These are phyloP conservation scores for Rubroboletus pulcherrimus DNA, from an alignment of 768 basidiomycete genomes.

Conservation along the genomic window DNA sequence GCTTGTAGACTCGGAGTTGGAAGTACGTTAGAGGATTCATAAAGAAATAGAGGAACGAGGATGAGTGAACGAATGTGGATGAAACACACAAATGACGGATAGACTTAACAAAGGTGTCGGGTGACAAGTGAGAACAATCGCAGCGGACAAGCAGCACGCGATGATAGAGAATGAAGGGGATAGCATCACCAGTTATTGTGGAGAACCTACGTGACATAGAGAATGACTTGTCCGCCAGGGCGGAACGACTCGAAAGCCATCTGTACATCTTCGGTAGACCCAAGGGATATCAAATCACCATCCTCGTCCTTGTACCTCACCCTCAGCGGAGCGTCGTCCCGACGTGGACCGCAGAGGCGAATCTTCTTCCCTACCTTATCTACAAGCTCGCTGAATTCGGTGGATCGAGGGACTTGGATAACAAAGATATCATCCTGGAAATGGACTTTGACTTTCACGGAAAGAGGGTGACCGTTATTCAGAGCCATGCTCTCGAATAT, in stretches of 20 bases:
- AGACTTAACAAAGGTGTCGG: slow-evolving; percentile 10
- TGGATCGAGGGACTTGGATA: slow-evolving; percentile 78
- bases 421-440: slow-evolving; percentile 95
- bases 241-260: slow-evolving; percentile 88
- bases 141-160: slow-evolving; percentile 2
- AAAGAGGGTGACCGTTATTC: slow-evolving; percentile 33
- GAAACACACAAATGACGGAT: slow-evolving; percentile 11
- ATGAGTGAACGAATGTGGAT: slow-evolving; percentile 23
- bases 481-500: slow-evolving; percentile 42
- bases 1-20: background rate
- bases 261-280: slow-evolving; percentile 89
- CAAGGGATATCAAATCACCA: slow-evolving; percentile 83
- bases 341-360: slow-evolving; percentile 77
- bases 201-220: slow-evolving; percentile 64
- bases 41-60: slow-evolving; percentile 2
- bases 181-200: background rate
- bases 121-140: slow-evolving; percentile 11
- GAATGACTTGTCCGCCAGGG: slow-evolving; percentile 75
- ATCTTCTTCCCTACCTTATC: slow-evolving; percentile 93
- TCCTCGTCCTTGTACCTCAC: slow-evolving; percentile 93
- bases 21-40: slow-evolving; percentile 19
- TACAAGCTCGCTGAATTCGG: slow-evolving; percentile 79
- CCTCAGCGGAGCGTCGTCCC: slow-evolving; percentile 75
- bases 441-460: slow-evolving; percentile 91
- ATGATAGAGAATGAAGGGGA: background rate